Base-by-base conservation (phyloP, 1,284 basidiomycete genomes). In the Jaminaea rosea region DNA sequence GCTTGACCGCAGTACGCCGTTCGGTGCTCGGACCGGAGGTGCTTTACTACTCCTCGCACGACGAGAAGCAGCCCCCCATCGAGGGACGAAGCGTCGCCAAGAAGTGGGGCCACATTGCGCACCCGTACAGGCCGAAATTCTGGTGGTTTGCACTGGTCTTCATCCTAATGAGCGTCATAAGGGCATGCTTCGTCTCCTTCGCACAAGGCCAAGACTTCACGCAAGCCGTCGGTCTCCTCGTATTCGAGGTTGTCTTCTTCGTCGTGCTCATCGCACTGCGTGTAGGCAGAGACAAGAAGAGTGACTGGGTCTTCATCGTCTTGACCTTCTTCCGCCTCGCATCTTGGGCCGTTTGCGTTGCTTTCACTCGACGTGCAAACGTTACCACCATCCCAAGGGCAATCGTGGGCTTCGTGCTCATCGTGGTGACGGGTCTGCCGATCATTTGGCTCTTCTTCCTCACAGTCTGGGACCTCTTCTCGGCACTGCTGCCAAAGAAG, bases 381-480 rank as follows among this genome's bases (percentile, higher is more conserved):
- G 52, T 71, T 44, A 53, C 61, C 50, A 67, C 66, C 24, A 72
- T 74, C 37, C 69, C 70, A 9, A 56, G 71, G 8, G 68, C 67
- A 8, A 59, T 74, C 19, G 55, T 74, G 0, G 71, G 69, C 3
- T 71, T 69, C 29, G 72, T 63, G 4, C 42, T 69, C 27, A 47
- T 74, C 13, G 69, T 58, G 4, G 58, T 72, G 11, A 65, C 66
- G 5, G 56, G 55, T 1, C 49, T 74, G 8, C 65, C 69, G 26
- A 64, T 73, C 56, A 46, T 74, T 31, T 64, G 62, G 34, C 32
- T 69, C 17, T 66, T 73, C 50, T 49, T 67, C 13, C 31, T 67
- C 28, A 64, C 68, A 9, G 44, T 69, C 4, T 62, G 55, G 51
- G 69, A 69, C 49, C 47, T 65, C 1, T 17, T 65, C 26, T 55